A percentile compares a stretch with the other conserved stretches of the same genome.
phyloP scores from a whole-genome alignment of 2,329 filamentous ascomycete species.

The Aspergillus floridensis region DNA sequence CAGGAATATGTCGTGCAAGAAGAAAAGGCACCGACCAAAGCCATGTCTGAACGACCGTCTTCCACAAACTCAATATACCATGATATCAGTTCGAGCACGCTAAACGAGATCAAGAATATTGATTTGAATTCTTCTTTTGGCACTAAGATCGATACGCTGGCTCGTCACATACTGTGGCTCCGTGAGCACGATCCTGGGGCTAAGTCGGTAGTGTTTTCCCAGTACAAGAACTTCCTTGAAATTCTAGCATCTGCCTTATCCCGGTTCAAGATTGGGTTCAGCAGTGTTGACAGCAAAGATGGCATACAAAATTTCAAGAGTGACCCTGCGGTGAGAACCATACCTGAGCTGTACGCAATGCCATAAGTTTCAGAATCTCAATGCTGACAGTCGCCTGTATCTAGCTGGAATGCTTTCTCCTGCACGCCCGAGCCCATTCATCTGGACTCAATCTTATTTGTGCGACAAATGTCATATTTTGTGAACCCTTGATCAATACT shows the following conservation, averaged over 20 bases:
- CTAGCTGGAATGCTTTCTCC: constrained; percentile 73
- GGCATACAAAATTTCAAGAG: constrained; percentile 75
- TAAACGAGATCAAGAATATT: constrained; percentile 78
- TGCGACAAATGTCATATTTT: constrained; percentile 90
- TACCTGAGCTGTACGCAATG: background rate
- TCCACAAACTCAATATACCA: constrained; percentile 65
- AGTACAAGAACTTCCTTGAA: constrained; percentile 77
- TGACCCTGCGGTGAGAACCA: constrained; percentile 55
- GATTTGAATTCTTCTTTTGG: constrained; percentile 74
- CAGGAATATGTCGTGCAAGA: constrained; percentile 68
- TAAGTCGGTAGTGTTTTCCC: constrained; percentile 92
- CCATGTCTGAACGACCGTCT: constrained; percentile 27
- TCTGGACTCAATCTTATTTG: constrained; percentile 89
- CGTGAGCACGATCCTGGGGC: constrained; percentile 78
- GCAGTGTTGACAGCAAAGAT: constrained; percentile 64
- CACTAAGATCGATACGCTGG: constrained; percentile 82
- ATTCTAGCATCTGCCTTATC: constrained; percentile 69
- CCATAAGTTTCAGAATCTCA: constrained; percentile 5
- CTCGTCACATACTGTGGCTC: constrained; percentile 81
- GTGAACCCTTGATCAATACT: constrained; percentile 89
- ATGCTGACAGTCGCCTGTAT: constrained; percentile 12
- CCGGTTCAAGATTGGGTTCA: constrained; percentile 69
- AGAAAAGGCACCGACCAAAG: constrained; percentile 34
- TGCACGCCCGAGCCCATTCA: constrained; percentile 85
- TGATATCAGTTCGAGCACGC: constrained; percentile 66